These are phyloP conservation scores for Parachaetomium inaequale DNA, from an alignment of 495 filamentous ascomycete genomes.

Conservation along the genomic window DNA sequence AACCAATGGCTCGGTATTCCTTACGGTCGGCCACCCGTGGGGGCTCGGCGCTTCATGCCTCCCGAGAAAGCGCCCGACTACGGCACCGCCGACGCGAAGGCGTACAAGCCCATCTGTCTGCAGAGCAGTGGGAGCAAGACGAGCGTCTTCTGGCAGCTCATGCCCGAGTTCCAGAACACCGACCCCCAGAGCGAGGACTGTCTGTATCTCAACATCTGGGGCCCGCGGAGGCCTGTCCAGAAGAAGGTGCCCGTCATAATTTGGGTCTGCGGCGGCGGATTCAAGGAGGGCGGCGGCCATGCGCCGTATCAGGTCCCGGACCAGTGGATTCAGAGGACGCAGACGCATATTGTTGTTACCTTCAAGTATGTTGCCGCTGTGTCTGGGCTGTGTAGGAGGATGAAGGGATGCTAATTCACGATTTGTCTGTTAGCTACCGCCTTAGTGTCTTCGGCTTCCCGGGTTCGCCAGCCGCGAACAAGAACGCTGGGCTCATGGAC, in stretches of 20 bases:
- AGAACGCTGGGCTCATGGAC: slow-evolving; percentile 53
- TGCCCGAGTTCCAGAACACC: slow-evolving; percentile 18
- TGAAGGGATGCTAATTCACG: neutral
- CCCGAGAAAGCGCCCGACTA: slow-evolving; percentile 25
- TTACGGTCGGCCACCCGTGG: slow-evolving; percentile 35
- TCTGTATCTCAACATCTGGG: slow-evolving; percentile 38
- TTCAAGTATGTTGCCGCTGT: slow-evolving; percentile 23
- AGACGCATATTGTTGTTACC: slow-evolving; percentile 35
- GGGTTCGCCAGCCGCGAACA: slow-evolving; percentile 26
- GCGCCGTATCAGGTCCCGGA: slow-evolving; percentile 30
- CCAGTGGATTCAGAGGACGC: slow-evolving; percentile 34
- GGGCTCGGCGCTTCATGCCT: slow-evolving; percentile 29
- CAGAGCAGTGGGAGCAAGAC: slow-evolving; percentile 21
- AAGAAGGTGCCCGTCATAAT: slow-evolving; percentile 33
- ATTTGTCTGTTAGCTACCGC: slow-evolving; percentile 27
- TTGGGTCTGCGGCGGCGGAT: slow-evolving; percentile 27
- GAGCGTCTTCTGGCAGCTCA: slow-evolving; percentile 18
- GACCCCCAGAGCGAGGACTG: slow-evolving; percentile 35
- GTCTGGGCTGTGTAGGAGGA: neutral
- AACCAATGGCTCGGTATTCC: slow-evolving; percentile 39
- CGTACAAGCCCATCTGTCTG: slow-evolving; percentile 24
- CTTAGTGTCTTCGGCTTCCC: slow-evolving; percentile 40
- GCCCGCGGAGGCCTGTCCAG: slow-evolving; percentile 30
- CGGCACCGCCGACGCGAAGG: slow-evolving; percentile 26
- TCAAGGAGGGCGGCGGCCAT: slow-evolving; percentile 16